A percentile compares a stretch with the other conserved stretches of the same genome.
These are phyloP conservation scores for Quercus parvula DNA, from an alignment of 306 rosid species.

Conservation along the genomic window DNA sequence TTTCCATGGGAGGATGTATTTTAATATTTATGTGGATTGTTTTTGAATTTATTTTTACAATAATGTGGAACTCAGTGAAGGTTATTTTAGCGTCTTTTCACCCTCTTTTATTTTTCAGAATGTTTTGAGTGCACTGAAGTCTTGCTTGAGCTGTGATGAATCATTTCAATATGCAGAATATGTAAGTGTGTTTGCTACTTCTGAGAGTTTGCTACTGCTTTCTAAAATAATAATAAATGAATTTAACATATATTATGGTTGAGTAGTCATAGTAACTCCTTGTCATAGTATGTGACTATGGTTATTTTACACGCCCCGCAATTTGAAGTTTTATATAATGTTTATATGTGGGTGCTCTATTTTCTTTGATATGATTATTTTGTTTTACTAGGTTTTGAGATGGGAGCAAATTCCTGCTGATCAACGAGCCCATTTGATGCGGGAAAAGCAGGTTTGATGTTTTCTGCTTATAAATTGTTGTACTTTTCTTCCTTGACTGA, in stretches of 20 bases:
- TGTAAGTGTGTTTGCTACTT: conserved; percentile 44
- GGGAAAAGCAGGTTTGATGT: conserved; percentile 80
- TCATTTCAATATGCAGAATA: conserved; percentile 77
- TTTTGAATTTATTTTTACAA: neutral
- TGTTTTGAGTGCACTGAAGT: conserved; percentile 58
- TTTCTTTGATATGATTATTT: conserved; percentile 14
- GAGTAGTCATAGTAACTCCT: neutral
- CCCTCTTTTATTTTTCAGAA: conserved; percentile 45
- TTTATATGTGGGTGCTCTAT: neutral
- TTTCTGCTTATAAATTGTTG: neutral
- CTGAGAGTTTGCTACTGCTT: conserved; percentile 9
- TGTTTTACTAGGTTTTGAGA: conserved; percentile 58
- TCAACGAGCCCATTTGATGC: conserved; percentile 76
- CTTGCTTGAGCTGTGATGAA: conserved; percentile 52
- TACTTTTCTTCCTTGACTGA: neutral
- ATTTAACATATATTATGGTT: neutral
- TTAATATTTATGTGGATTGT: neutral
- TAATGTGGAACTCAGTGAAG: neutral
- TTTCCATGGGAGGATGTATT: neutral
- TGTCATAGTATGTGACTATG: neutral
- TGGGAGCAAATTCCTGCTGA: conserved; percentile 97
- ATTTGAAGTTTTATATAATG: neutral
- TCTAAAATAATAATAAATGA: conserved; percentile 17
- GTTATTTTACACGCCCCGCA: neutral
- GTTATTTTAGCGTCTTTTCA: neutral